Percentiles rank a stretch among this genome's conserved stretches.
Evolutionary conservation across 352 stramenopile species (phyloP).

Genomic region (Phytophthora hybrid): DNA sequence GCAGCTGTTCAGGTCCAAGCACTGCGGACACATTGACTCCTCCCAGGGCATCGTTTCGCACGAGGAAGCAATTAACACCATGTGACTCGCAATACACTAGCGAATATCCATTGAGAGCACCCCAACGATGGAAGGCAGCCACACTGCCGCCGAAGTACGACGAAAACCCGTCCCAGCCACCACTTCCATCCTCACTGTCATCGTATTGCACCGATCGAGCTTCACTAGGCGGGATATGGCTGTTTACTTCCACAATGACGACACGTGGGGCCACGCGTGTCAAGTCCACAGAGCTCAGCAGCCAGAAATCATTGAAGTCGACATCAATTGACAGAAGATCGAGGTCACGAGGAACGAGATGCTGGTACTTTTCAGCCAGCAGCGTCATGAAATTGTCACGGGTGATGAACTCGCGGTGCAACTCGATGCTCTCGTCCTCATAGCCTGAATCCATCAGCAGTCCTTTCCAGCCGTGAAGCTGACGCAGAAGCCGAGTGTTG

Average conservation of each 20-base stretch:
- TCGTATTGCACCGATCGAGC: slow-evolving; percentile 57
- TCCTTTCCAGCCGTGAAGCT: slow-evolving; percentile 58
- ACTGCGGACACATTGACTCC: slow-evolving; percentile 49
- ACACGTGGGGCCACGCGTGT: slow-evolving; percentile 56
- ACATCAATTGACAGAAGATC: slow-evolving; percentile 79
- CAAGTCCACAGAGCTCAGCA: slow-evolving; percentile 63
- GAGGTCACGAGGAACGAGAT: slow-evolving; percentile 50
- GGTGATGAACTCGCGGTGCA: slow-evolving; percentile 69
- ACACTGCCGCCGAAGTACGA: slow-evolving; percentile 72
- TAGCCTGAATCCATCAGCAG: slow-evolving; percentile 69
- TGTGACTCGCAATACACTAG: slow-evolving; percentile 85
- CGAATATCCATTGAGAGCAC: slow-evolving; percentile 53
- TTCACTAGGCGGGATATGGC: slow-evolving; percentile 58
- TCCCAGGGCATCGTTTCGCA: slow-evolving; percentile 58
- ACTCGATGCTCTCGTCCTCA: slow-evolving; percentile 53
- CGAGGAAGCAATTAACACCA: slow-evolving; percentile 79
- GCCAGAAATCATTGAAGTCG: slow-evolving; percentile 83
- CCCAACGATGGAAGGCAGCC: slow-evolving; percentile 60
- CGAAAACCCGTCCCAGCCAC: slow-evolving; percentile 56
- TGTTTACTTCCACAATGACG: slow-evolving; percentile 72
- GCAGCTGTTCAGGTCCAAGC: slow-evolving; percentile 43
- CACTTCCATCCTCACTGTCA: slow-evolving; percentile 35
- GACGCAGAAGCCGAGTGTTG: slow-evolving; percentile 67
- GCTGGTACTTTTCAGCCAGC: slow-evolving; percentile 46
- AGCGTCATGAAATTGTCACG: slow-evolving; percentile 70